Base-by-base conservation (phyloP, 2,329 filamentous ascomycete genomes). In the Zymoseptoria ardabiliae region DNA sequence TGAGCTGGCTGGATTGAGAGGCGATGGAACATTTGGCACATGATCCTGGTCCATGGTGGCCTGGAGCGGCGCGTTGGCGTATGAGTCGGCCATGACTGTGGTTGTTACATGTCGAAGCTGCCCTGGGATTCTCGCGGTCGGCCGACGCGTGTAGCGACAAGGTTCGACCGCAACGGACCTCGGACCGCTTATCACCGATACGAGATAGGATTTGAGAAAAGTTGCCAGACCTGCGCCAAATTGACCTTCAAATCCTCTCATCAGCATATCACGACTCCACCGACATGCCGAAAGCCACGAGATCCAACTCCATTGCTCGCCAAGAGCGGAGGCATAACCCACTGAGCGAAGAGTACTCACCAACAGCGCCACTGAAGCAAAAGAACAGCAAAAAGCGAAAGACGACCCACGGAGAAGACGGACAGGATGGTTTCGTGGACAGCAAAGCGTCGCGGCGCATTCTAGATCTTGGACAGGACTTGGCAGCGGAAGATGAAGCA, bases 391-490 rank as follows among this genome's bases (percentile, higher is more conserved):
- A 86, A 66, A 81, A 80, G 69, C 90, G 78, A 65, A 88, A 85
- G 74, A 82, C 79, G 57, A 72, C 73, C 54, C 70, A 75, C 45
- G 82, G 85, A 35, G 80, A 82, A 30, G 80, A 81, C 81, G 83
- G 61, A 35, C 61, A 70, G 55, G 85, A 89, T 62, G 79, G 82
- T 64, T 97, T 88, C 70, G 85, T 99, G 62, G 92, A 97, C 74
- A 86, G 91, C 60, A 92, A 90, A 73, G 86, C 92, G 19, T 96
- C 93, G 59, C 84, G 87, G 67, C 91, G 90, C 69, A 99, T 99
- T 72, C 73, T 99, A 61, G 85, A 89, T 66, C 90, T 97, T 68
- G 93, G 93, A 58, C 89, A 92, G 69, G 90, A 96, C 71, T 80
- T 99, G 13, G 87, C 85, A 13, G 90, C 94, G 50, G 93, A 97